Evolutionary conservation across 257 asterid genomes (phyloP).

Genomic region (Buddleja alternifolia): DNA sequence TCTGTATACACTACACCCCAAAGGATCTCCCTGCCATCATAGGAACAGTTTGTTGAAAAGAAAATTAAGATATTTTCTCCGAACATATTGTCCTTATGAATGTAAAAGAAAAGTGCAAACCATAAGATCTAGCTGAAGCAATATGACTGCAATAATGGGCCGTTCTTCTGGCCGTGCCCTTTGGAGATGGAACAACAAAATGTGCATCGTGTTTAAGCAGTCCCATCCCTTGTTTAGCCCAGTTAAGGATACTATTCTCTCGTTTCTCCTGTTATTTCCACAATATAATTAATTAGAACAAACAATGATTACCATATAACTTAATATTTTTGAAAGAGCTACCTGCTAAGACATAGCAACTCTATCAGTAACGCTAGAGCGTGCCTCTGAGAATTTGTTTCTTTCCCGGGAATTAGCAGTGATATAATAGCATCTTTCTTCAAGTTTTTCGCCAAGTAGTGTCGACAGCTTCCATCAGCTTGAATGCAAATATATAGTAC

Average conservation of each 20-base stretch:
- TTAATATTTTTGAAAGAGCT: background rate
- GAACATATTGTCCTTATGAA: background rate
- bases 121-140: slow-evolving; percentile 79
- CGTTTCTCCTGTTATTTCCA: slow-evolving; percentile 46
- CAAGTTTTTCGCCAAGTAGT: slow-evolving; percentile 61
- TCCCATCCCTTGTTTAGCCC: slow-evolving; percentile 63
- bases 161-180: slow-evolving; percentile 62
- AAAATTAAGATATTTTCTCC: background rate
- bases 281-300: background rate
- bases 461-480: slow-evolving; percentile 76
- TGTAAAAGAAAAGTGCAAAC: slow-evolving; percentile 39
- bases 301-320: background rate
- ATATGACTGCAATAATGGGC: slow-evolving; percentile 58
- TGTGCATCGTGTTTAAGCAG: slow-evolving; percentile 59
- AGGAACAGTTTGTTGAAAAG: slow-evolving; percentile 16
- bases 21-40: slow-evolving; percentile 59
- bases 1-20: slow-evolving; percentile 63
- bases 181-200: slow-evolving; percentile 60
- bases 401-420: slow-evolving; percentile 44
- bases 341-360: slow-evolving; percentile 76
- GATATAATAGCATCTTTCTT: slow-evolving; percentile 49
- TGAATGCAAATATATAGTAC: slow-evolving; percentile 55
- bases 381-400: slow-evolving; percentile 30
- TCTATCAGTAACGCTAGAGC: slow-evolving; percentile 61
- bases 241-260: slow-evolving; percentile 48